Conservation (phyloP, 306 rosid species). For the Prinsepia uniflora region DNA sequence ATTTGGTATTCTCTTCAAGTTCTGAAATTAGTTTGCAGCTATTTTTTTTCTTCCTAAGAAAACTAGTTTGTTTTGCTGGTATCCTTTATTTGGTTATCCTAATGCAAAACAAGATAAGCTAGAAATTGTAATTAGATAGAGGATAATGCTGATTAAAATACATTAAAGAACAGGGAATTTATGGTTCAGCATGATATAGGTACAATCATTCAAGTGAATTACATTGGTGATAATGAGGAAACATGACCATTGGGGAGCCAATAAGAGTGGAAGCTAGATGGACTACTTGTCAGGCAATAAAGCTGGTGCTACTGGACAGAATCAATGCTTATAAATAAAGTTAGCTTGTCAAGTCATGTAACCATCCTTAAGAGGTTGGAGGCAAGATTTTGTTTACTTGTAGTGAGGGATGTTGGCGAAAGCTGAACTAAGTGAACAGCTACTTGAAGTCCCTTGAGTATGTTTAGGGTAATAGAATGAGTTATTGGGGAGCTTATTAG, state of each 20-base stretch:
- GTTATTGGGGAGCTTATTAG: background rate
- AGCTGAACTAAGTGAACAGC: background rate
- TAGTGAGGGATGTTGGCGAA: conserved; percentile 1
- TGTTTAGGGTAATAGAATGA: conserved; percentile 2
- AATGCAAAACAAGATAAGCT: too few species aligned
- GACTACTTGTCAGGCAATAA: background rate
- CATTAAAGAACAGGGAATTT: too few species aligned
- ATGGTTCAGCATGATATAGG: too few species aligned
- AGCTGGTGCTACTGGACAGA: background rate
- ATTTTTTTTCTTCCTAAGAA: too few species aligned
- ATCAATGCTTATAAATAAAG: background rate
- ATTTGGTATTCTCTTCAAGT: too few species aligned
- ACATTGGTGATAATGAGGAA: too few species aligned
- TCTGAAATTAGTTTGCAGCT: too few species aligned
- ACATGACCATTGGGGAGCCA: background rate
- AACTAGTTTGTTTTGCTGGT: too few species aligned
- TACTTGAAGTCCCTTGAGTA: background rate
- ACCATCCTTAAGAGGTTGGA: background rate
- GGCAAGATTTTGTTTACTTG: background rate
- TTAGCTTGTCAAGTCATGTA: background rate
- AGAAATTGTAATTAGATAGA: too few species aligned
- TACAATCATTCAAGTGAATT: too few species aligned
- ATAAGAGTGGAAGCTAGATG: background rate
- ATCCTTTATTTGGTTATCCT: too few species aligned
- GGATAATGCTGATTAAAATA: too few species aligned